These are phyloP conservation scores for Aplosporella prunicola DNA, from an alignment of 2,329 filamentous ascomycete genomes.

Conservation along the genomic window DNA sequence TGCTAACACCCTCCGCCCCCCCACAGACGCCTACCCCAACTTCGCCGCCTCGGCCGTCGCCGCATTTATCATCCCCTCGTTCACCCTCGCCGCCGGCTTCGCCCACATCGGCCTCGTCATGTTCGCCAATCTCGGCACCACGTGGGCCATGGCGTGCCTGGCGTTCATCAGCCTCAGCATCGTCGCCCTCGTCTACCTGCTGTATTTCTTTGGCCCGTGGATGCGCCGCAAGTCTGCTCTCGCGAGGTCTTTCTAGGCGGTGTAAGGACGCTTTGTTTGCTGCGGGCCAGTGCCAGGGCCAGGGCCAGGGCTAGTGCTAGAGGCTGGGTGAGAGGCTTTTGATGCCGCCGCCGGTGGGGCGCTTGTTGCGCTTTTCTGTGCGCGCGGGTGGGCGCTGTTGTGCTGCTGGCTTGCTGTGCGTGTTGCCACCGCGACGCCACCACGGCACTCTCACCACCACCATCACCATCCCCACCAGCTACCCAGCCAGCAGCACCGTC, in stretches of 20 bases:
- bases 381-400: no score
- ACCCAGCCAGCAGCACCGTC: no score
- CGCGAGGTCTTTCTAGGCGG: conserved; percentile 5
- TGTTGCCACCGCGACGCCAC: no score
- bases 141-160: conserved; percentile 10
- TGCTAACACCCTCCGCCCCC: neutral
- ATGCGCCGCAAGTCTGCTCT: conserved; percentile 5
- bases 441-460: no score
- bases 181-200: conserved; percentile 9
- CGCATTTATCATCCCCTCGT: conserved; percentile 10
- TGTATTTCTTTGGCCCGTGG: conserved; percentile 11
- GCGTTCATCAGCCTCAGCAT: conserved; percentile 10
- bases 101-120: conserved; percentile 10
- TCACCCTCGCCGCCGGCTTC: conserved; percentile 10
- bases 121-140: conserved; percentile 11
- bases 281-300: no score
- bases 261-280: no score
- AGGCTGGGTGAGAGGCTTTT: no score
- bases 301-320: no score
- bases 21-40: conserved; percentile 8
- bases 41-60: conserved; percentile 9
- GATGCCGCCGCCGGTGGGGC: no score
- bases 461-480: no score
- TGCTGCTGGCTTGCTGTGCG: no score
- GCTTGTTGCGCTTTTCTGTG: no score